Evolutionary conservation across 352 stramenopile genomes (phyloP).

Genomic region (Saprolegnia parasitica): DNA sequence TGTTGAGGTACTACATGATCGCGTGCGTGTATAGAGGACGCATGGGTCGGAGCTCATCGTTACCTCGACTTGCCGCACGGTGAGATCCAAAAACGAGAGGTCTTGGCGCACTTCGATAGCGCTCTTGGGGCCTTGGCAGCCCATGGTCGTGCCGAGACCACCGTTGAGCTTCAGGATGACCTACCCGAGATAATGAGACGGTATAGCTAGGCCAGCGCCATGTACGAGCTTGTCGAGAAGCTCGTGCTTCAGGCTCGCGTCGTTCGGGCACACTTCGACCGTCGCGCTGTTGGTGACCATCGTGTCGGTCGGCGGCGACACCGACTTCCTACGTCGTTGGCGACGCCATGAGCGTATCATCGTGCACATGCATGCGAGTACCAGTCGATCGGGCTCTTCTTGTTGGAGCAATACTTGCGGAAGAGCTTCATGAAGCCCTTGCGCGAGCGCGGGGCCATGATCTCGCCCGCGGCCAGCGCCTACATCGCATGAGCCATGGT

Average conservation of each 20-base stretch:
- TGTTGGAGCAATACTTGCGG: conserved; percentile 82
- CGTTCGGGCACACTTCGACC: conserved; percentile 84
- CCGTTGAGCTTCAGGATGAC: conserved; percentile 99
- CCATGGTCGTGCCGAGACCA: conserved; percentile 98
- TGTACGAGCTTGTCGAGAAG: conserved; percentile 93
- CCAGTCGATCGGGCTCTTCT: conserved; percentile 80
- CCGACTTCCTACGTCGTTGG: conserved; percentile 52
- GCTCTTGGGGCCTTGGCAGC: conserved; percentile 90
- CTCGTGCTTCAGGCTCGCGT: conserved; percentile 90
- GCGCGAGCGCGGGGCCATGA: conserved; percentile 70
- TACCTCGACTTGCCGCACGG: conserved; percentile 96
- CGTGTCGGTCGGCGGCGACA: conserved; percentile 64
- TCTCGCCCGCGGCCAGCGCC: conserved; percentile 69
- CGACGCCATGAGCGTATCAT: neutral
- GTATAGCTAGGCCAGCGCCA: neutral
- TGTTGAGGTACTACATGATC: conserved; percentile 78
- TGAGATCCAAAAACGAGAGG: conserved; percentile 97
- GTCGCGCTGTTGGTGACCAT: conserved; percentile 70
- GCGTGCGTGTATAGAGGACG: neutral
- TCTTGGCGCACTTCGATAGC: conserved; percentile 92
- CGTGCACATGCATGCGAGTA: conserved; percentile 29
- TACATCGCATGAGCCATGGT: conserved; percentile 26
- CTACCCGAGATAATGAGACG: conserved; percentile 27
- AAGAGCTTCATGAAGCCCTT: conserved; percentile 89
- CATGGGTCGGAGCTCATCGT: neutral